Percentiles rank a stretch among this genome's conserved stretches.
These are phyloP conservation scores for Colletotrichum noveboracense DNA, from an alignment of 2,329 filamentous ascomycete species.

Conservation along the genomic window DNA sequence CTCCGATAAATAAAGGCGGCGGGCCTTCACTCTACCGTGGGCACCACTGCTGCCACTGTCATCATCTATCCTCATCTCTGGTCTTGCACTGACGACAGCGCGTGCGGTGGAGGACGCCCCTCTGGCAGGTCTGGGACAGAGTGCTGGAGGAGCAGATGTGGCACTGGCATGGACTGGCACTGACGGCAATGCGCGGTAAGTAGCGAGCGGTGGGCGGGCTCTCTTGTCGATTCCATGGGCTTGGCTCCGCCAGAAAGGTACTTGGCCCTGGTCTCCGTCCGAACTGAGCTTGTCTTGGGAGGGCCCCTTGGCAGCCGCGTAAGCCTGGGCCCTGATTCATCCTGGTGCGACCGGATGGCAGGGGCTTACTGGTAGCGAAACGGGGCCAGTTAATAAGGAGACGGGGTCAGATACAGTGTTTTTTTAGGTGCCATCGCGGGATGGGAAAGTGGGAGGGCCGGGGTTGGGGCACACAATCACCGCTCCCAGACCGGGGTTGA, in stretches of 20 bases:
- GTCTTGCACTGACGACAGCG: not conserved
- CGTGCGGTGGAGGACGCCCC: not conserved
- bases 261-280: not conserved
- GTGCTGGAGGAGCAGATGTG: not conserved
- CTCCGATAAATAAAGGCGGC: not conserved
- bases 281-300: conserved; percentile 13
- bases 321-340: conserved; percentile 21
- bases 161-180: not conserved
- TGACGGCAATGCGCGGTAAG: not conserved
- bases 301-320: conserved; percentile 18
- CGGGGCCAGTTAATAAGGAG: conserved; percentile 7
- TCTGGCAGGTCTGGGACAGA: conserved; percentile 1
- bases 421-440: not conserved
- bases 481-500: not conserved
- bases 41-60: not conserved
- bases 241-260: not conserved
- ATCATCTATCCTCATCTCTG: conserved; percentile 1
- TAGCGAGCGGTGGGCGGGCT: not conserved
- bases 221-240: not conserved
- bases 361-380: conserved; percentile 2
- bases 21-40: not conserved
- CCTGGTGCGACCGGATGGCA: conserved; percentile 18
- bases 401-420: not conserved
- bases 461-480: not conserved
- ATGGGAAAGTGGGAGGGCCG: conserved; percentile 1